Evolutionary conservation across 495 filamentous ascomycete species (phyloP), one percentile per base, ranked within the genome.

Genomic region (Penicillium cataractarum): DNA sequence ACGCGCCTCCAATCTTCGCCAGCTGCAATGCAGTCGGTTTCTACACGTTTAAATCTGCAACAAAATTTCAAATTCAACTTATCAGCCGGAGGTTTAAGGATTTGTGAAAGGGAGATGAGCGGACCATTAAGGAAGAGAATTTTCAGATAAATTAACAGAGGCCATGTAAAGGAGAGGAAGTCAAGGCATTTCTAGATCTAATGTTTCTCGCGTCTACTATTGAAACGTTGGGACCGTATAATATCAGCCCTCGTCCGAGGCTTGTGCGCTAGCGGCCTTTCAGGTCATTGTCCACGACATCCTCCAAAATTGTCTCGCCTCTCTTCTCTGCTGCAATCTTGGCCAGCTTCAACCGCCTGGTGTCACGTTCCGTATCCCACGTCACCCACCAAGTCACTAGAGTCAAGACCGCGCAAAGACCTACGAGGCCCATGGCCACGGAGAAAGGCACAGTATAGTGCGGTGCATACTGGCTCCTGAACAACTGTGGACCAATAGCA

Each of bases 231-330:
- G 35, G 5, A 13, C 13, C 17, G 1, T 39, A 17, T n/a, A n/a
- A n/a, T n/a, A 15, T 39, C 2, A 3, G 35, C 12, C 13, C 39
- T 21, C 5, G 44, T 33, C 27, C n/a, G 19, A 39, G 13, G 27
- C 31, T 55, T 6, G 4, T 31, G 3, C 26, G 7, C 32, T 44
- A 61, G 48, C 33, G 29, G 17, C 17, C 51, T 21, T 69, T 72
- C 55, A 79, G 62, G 44, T 79, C 76, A n/a, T 71, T 71, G 61
- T 78, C 74, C 7, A 79, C 74, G 19, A 80, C 69, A 66, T 79
- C 78, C 48, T 79, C 76, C 63, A 82, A 62, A 56, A 82, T 69
- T 1, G 75, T 69, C 53, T 79, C 72, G 9, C 73, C 69, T 21
- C 70, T 66, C 61, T 71, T 74, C n/a, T 70, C 75, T 6, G 79